These are phyloP conservation scores for Rauvolfia tetraphylla DNA, from an alignment of 257 asterid genomes.

Conservation along the genomic window DNA sequence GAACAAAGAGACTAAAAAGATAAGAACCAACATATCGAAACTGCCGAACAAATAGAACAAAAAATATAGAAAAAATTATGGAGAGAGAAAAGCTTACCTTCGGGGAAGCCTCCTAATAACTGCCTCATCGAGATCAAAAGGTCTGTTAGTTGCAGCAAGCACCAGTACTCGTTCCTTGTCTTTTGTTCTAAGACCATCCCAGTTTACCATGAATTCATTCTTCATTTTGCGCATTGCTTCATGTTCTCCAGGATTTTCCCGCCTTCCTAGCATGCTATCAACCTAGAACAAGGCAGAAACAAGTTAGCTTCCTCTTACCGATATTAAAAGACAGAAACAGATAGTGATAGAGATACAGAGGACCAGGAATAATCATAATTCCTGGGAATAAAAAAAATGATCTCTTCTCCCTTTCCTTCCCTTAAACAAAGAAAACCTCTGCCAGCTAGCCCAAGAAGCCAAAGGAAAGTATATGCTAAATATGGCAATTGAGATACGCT, in stretches of 20 bases:
- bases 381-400: background rate
- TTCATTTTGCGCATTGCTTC: constrained; percentile 98
- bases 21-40: background rate
- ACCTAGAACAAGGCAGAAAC: constrained; percentile 36
- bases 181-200: constrained; percentile 96
- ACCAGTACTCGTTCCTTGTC: constrained; percentile 87
- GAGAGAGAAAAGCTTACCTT: constrained; percentile 39
- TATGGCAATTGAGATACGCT: background rate
- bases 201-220: constrained; percentile 95
- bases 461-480: background rate
- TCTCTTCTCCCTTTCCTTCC: background rate
- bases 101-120: constrained; percentile 89
- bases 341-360: background rate
- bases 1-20: background rate
- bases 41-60: background rate
- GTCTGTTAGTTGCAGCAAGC: constrained; percentile 97
- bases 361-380: background rate
- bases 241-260: constrained; percentile 91
- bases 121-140: constrained; percentile 96
- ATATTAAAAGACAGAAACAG: background rate
- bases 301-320: constrained; percentile 1
- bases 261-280: constrained; percentile 93
- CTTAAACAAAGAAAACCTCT: background rate
- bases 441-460: too few species aligned
- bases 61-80: background rate